A percentile compares a stretch with the other conserved stretches of the same genome.
Conservation (phyloP, 176 grass and related monocot species). For the Themeda triandra region DNA sequence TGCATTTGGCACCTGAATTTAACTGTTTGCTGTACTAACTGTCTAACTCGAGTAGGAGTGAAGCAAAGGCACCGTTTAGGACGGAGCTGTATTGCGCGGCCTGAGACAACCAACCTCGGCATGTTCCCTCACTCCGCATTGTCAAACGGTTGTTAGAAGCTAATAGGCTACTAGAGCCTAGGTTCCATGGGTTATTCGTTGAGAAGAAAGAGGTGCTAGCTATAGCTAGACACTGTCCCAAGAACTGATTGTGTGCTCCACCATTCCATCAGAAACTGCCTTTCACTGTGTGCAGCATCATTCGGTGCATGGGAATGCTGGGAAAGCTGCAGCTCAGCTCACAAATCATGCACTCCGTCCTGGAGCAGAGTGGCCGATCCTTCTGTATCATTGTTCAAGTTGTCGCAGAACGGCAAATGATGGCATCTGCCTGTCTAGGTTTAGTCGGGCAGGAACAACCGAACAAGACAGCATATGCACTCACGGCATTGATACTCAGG, state of each 20-base stretch:
- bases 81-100: neutral
- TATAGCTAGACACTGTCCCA: constrained; percentile 15
- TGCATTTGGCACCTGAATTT: constrained; percentile 13
- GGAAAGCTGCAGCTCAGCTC: neutral
- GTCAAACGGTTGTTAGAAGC: constrained; percentile 5
- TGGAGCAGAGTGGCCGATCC: neutral
- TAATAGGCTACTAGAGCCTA: neutral
- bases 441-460: neutral
- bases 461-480: neutral
- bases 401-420: neutral
- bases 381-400: neutral
- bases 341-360: neutral
- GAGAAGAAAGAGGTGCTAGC: neutral
- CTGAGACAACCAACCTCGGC: constrained; percentile 10
- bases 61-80: constrained; percentile 40
- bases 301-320: neutral
- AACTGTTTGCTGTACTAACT: constrained; percentile 9
- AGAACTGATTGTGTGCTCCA: constrained; percentile 20
- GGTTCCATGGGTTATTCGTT: neutral
- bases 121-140: neutral
- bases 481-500: neutral
- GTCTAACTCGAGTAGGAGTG: constrained; percentile 50
- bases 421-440: neutral
- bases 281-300: neutral
- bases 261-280: neutral